These are phyloP conservation scores for Dicorynia guianensis DNA, from an alignment of 306 rosid genomes.

Conservation along the genomic window DNA sequence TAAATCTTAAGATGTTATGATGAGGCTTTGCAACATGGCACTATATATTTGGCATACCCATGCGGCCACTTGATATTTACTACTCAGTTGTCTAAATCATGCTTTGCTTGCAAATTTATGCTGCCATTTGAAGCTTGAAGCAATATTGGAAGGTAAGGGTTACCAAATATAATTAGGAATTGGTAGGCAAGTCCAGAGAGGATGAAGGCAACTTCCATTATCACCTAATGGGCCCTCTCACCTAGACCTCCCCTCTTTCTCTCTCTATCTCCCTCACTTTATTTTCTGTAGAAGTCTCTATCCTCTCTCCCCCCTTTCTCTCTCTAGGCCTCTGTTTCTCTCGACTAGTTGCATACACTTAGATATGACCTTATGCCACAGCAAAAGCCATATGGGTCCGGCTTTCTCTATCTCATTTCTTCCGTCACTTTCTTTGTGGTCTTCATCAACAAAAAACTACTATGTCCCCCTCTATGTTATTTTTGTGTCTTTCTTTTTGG, in stretches of 20 bases:
- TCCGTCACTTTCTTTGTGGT: conserved; percentile 56
- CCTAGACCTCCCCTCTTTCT: neutral
- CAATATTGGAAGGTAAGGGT: conserved; percentile 51
- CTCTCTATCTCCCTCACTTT: conserved; percentile 30
- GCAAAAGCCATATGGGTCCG: conserved; percentile 66
- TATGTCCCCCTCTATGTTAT: conserved; percentile 35
- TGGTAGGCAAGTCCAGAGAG: conserved; percentile 69
- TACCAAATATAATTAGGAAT: conserved; percentile 45
- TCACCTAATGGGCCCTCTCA: conserved; percentile 52
- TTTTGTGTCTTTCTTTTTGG: conserved; percentile 24
- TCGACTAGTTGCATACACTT: conserved; percentile 37
- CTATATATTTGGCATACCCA: neutral
- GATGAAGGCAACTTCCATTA: conserved; percentile 80
- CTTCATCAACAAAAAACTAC: conserved; percentile 50
- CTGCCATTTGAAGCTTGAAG: conserved; percentile 55
- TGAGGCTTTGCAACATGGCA: conserved; percentile 19
- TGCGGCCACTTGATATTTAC: conserved; percentile 42
- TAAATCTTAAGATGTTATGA: conserved; percentile 2
- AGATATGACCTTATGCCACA: conserved; percentile 41
- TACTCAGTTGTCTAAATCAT: conserved; percentile 47
- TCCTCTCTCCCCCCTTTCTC: conserved; percentile 38
- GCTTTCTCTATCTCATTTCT: conserved; percentile 47
- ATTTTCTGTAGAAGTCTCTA: conserved; percentile 31
- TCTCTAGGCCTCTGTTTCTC: conserved; percentile 44
- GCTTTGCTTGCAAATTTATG: conserved; percentile 55